Conservation (phyloP, 2,329 filamentous ascomycete genomes). For the Anisogramma anomala region DNA sequence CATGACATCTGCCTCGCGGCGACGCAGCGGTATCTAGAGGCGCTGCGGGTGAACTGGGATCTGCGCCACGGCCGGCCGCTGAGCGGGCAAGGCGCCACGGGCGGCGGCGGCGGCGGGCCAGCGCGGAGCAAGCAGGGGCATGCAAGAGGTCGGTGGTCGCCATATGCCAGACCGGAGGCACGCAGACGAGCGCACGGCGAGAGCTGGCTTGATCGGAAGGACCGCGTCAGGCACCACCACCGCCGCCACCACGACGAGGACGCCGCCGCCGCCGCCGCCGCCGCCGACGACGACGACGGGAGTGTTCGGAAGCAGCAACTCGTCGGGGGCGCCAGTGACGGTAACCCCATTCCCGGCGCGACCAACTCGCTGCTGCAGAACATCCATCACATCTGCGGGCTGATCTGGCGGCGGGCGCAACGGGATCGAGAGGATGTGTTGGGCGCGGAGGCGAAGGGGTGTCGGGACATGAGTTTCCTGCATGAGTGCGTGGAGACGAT, state of each 20-base stretch:
- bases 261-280: too few relatives aligned
- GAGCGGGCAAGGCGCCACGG: background rate
- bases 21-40: conserved; percentile 16
- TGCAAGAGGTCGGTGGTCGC: background rate
- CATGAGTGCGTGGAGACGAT: conserved; percentile 23
- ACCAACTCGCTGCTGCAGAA: conserved; percentile 22
- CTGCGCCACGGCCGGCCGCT: conserved; percentile 12
- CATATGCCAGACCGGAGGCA: background rate
- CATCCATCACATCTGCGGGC: conserved; percentile 21
- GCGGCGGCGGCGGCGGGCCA: background rate
- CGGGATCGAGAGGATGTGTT: conserved; percentile 22
- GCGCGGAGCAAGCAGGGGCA: background rate
- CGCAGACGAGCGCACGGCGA: conserved; percentile 3
- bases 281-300: too few relatives aligned
- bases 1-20: conserved; percentile 18
- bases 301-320: background rate
- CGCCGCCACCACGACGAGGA: too few relatives aligned
- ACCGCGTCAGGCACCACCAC: too few relatives aligned
- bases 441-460: conserved; percentile 20
- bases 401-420: conserved; percentile 22
- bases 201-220: background rate
- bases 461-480: conserved; percentile 21
- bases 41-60: conserved; percentile 16
- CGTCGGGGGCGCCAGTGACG: background rate
- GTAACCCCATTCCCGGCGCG: conserved; percentile 12